Base-by-base conservation (phyloP, 2,329 filamentous ascomycete species). In the Aspergillus sclerotialis region DNA sequence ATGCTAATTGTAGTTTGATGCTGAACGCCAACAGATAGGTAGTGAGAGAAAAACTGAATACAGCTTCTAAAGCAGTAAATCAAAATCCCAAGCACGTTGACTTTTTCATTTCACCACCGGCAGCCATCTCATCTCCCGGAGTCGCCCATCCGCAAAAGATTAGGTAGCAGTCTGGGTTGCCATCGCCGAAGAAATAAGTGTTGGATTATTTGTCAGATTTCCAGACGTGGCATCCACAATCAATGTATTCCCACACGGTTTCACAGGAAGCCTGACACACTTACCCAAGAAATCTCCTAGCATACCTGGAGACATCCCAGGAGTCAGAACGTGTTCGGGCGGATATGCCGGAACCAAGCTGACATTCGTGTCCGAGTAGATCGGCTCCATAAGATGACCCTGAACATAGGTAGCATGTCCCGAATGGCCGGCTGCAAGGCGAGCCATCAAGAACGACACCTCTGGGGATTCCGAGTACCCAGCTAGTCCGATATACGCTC, bases 391-490 rank as follows among this genome's bases (percentile, higher is more conserved):
- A 5, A 44, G 37, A 21, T 45, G 36, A 19, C 38, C 41, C 6
- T 46, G 49, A 10, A 56, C 43, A 23, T 45, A 46, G 21, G 43
- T 38, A 9, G 49, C 39, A 14, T 49, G 46, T 4, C 41, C 41
- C 18, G 35, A 42, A 36, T 56, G 52, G 39, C 52, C 37, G 23
- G 50, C 48, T 9, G 51, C 52, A 28, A 56, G 37, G 21, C 53
- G 48, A 9, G 53, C 44, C 25, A 55, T 23, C 8, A 56, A 40
- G 45, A 56, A 56, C 4, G 53, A 39, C 12, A 55, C 49, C 42
- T 56, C 49, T 11, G 52, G 53, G 1, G 53, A 42, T 23, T 52
- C 39, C 17, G 52, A 52, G 35, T 48, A 56, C 9, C 46, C 52
- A 7, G 52, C 42, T 4, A 49, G 46, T 10, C 50, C 52, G 30